A percentile compares a stretch with the other conserved stretches of the same genome.
Conservation (phyloP, 768 basidiomycete genomes). For the Xerocomellus amylosporus region DNA sequence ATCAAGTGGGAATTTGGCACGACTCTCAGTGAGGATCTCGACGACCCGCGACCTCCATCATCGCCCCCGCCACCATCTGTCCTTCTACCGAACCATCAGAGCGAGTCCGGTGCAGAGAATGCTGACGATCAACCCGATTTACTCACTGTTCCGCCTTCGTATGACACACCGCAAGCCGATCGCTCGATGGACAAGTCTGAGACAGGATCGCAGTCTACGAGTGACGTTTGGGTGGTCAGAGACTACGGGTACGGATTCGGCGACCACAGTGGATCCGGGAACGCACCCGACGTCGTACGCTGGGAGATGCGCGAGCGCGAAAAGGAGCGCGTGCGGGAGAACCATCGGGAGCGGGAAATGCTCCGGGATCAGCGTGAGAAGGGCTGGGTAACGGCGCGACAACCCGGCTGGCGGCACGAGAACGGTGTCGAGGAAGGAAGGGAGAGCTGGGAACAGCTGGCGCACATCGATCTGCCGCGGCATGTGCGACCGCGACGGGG, state of each 20-base stretch:
- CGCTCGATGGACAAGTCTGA: slow-evolving; percentile 9
- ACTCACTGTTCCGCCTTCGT: background rate
- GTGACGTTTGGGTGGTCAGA: slow-evolving; percentile 51
- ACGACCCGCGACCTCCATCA: background rate
- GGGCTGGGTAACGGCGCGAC: slow-evolving; percentile 14
- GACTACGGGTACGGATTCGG: slow-evolving; percentile 69
- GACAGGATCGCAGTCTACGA: slow-evolving; percentile 14
- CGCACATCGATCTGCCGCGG: slow-evolving; percentile 12
- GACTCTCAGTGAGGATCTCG: slow-evolving; percentile 23
- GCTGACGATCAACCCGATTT: background rate
- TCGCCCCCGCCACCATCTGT: background rate
- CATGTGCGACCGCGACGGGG: slow-evolving; percentile 34
- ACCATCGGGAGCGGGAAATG: slow-evolving; percentile 12
- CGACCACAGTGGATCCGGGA: slow-evolving; percentile 36
- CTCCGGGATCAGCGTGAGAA: slow-evolving; percentile 20
- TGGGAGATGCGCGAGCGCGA: slow-evolving; percentile 32
- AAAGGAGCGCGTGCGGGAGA: slow-evolving; percentile 15
- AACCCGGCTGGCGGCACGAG: slow-evolving; percentile 23
- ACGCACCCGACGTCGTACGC: slow-evolving; percentile 29
- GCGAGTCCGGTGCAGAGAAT: background rate
- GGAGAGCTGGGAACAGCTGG: slow-evolving; percentile 24
- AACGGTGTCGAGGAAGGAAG: slow-evolving; percentile 25
- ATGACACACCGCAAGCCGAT: background rate
- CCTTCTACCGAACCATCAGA: background rate
- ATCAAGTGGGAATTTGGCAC: slow-evolving; percentile 61